Evolutionary conservation across 306 rosid species (phyloP).

Genomic region (Gynostemma pentaphyllum): DNA sequence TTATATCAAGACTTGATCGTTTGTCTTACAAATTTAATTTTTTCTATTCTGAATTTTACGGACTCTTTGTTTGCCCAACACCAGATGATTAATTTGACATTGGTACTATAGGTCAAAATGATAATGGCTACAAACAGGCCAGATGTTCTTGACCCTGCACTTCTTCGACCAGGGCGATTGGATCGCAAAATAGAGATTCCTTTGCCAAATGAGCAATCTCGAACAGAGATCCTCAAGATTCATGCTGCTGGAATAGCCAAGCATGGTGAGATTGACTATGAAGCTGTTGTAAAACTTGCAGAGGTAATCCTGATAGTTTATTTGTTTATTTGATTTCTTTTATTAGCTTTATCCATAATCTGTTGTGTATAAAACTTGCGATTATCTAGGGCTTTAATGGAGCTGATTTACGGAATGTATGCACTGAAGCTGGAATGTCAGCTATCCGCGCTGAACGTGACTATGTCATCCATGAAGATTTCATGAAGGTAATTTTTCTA

Average conservation of each 20-base stretch:
- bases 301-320: slow-evolving; percentile 39
- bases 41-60: background rate
- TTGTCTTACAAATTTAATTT: background rate
- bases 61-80: background rate
- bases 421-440: slow-evolving; percentile 98
- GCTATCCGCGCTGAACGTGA: slow-evolving; percentile 97
- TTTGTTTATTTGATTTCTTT: background rate
- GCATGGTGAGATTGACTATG: slow-evolving; percentile 95
- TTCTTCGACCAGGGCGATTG: slow-evolving; percentile 87
- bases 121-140: slow-evolving; percentile 96
- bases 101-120: slow-evolving; percentile 70
- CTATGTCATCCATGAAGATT: slow-evolving; percentile 92
- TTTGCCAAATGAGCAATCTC: slow-evolving; percentile 88
- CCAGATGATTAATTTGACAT: background rate
- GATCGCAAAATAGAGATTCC: slow-evolving; percentile 98
- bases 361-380: background rate
- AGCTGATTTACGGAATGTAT: slow-evolving; percentile 89
- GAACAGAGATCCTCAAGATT: slow-evolving; percentile 93
- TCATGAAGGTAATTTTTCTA: slow-evolving; percentile 58
- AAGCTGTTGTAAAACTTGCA: slow-evolving; percentile 96
- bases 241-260: slow-evolving; percentile 97
- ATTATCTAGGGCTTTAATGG: slow-evolving; percentile 77
- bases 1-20: background rate
- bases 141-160: slow-evolving; percentile 94
- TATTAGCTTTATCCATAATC: background rate